A percentile compares a stretch with the other conserved stretches of the same genome.
Conservation (phyloP, 441 rosid genomes). For the Melastoma candidum region DNA sequence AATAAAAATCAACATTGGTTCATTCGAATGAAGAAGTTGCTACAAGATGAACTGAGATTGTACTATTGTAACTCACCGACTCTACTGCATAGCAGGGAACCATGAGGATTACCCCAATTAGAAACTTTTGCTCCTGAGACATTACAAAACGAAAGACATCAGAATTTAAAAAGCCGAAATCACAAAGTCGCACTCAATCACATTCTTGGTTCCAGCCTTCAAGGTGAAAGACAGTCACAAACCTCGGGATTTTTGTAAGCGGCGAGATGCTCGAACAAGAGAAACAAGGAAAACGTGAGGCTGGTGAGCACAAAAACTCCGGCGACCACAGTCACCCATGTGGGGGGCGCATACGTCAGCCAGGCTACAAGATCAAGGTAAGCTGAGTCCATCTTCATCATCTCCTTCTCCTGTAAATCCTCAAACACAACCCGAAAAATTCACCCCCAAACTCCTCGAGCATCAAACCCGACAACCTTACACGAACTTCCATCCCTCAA, state of each 20-base stretch:
- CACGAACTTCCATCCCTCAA: no score
- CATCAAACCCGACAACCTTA: no score
- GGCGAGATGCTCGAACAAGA: no score
- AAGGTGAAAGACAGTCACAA: conserved; percentile 5
- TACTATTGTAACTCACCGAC: conserved; percentile 47
- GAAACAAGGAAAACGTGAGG: no score
- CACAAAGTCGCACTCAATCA: not conserved
- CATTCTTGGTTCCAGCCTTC: not conserved
- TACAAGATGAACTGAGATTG: conserved; percentile 10
- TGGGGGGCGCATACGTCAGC: no score
- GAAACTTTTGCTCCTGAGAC: conserved; percentile 91
- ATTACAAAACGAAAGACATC: conserved; percentile 3
- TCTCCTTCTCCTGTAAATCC: no score
- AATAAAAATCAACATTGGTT: not conserved
- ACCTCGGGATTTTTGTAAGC: conserved; percentile 96
- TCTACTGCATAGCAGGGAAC: conserved; percentile 95
- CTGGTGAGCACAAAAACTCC: no score
- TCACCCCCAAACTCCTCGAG: no score
- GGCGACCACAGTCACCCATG: no score
- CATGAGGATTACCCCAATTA: conserved; percentile 96
- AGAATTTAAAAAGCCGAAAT: not conserved
- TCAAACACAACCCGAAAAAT: no score
- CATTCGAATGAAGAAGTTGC: not conserved
- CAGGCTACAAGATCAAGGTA: no score
- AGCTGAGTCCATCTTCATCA: no score